These are phyloP conservation scores for Alnus rubra DNA, from an alignment of 306 rosid species.

Conservation along the genomic window DNA sequence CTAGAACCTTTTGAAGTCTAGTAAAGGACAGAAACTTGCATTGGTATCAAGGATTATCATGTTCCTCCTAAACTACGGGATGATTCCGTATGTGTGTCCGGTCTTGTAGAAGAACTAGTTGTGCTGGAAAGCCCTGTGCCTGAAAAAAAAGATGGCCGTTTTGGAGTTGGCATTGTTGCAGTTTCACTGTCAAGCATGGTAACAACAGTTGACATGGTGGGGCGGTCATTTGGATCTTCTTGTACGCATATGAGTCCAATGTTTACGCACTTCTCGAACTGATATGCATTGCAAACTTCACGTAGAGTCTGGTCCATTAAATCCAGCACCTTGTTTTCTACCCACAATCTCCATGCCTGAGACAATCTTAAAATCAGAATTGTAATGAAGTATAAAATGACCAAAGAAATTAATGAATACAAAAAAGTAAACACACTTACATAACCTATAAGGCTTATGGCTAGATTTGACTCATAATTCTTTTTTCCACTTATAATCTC, in stretches of 20 bases:
- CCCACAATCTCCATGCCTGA: conserved; percentile 61
- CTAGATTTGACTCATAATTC: conserved; percentile 36
- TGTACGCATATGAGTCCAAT: conserved; percentile 50
- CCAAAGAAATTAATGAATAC: neutral
- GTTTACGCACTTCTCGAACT: conserved; percentile 40
- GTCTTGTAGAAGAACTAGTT: conserved; percentile 41
- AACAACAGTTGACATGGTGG: conserved; percentile 40
- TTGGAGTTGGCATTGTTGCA: conserved; percentile 36
- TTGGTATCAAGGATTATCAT: conserved; percentile 12
- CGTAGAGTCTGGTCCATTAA: conserved; percentile 35
- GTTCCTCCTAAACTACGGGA: conserved; percentile 23
- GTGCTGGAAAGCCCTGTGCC: conserved; percentile 15
- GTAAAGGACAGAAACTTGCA: no score
- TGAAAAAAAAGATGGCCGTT: conserved; percentile 40
- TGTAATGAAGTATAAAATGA: neutral
- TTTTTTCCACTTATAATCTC: conserved; percentile 56
- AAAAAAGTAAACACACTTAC: conserved; percentile 10
- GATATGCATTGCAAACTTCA: conserved; percentile 29
- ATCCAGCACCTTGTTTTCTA: conserved; percentile 40
- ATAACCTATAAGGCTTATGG: no score
- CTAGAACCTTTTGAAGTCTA: no score
- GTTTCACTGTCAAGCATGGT: conserved; percentile 44
- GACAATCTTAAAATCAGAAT: neutral
- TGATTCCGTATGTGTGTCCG: conserved; percentile 21
- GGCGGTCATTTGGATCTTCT: conserved; percentile 56